These are phyloP conservation scores for Periglandula ipomoeae DNA, from an alignment of 2,329 filamentous ascomycete genomes.

Conservation along the genomic window DNA sequence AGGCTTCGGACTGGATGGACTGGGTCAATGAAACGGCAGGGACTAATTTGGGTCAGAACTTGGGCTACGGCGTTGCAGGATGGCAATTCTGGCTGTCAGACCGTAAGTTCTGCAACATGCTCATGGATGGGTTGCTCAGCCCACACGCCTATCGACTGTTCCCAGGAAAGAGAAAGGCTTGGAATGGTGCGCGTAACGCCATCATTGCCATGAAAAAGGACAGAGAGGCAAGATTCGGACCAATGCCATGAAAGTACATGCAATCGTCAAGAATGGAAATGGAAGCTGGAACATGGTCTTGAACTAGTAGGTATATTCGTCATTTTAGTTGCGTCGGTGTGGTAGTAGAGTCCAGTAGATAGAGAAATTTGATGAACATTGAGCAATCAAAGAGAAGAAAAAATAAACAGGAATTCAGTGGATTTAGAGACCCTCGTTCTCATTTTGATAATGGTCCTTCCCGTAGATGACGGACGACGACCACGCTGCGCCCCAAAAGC, in stretches of 20 bases:
- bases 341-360: no score
- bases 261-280: no score
- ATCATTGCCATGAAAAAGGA: not conserved
- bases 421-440: no score
- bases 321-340: no score
- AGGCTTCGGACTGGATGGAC: not conserved
- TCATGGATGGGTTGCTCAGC: not conserved
- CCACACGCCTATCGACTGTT: not conserved
- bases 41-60: not conserved
- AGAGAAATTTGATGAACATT: no score
- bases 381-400: no score
- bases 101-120: not conserved
- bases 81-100: not conserved
- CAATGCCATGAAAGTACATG: not conserved
- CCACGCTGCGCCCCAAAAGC: no score
- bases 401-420: no score
- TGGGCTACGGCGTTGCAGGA: not conserved
- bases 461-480: no score
- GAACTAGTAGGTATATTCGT: no score
- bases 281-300: no score
- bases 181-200: not conserved
- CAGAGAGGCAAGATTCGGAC: not conserved
- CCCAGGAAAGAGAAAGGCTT: not conserved
- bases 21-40: not conserved
- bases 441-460: no score